A percentile compares a stretch with the other conserved stretches of the same genome.
Evolutionary conservation across 148 eudicot genomes (phyloP).

Genomic region (Arctostaphylos glauca): DNA sequence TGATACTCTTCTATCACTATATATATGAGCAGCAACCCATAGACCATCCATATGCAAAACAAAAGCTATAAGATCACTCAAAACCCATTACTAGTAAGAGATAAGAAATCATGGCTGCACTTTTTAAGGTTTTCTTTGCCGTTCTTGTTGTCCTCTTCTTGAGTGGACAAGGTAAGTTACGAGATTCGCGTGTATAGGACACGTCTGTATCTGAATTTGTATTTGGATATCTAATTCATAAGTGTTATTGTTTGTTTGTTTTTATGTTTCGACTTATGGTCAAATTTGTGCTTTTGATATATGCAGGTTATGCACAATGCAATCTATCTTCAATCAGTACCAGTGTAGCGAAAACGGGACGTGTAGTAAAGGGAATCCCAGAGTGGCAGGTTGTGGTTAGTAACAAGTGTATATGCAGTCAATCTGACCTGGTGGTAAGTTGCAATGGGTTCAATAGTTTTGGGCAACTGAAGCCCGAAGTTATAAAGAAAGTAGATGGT

Average conservation of each 20-base stretch:
- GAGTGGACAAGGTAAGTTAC: neutral
- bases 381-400: neutral
- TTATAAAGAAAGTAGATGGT: neutral
- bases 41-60: neutral
- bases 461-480: neutral
- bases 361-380: neutral
- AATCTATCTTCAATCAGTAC: neutral
- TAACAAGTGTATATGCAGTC: neutral
- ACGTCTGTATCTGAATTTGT: neutral
- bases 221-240: neutral
- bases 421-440: neutral
- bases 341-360: neutral
- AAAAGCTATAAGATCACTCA: neutral
- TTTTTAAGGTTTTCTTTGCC: neutral
- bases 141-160: neutral
- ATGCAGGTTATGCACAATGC: neutral
- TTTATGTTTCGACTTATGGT: neutral
- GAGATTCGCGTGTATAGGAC: neutral
- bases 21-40: neutral
- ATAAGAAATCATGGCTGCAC: neutral
- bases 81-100: neutral
- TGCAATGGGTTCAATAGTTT: neutral
- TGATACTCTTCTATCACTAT: neutral
- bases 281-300: neutral
- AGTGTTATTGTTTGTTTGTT: neutral